Evolutionary conservation across 2,329 filamentous ascomycete genomes (phyloP).

Genomic region (Neospermospora avenae): DNA sequence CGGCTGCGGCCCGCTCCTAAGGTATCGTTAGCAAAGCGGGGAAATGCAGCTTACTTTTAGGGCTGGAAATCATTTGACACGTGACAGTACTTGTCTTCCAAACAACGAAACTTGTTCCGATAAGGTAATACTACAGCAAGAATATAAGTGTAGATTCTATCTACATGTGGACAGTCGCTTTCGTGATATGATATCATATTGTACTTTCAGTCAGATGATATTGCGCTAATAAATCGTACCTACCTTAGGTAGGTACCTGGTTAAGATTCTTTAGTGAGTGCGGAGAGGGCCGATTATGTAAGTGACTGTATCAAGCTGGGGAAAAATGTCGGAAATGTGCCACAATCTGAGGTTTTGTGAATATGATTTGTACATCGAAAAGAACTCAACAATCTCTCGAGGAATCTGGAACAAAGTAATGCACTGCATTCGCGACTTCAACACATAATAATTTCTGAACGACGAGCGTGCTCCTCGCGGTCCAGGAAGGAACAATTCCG

Average conservation of each 20-base stretch:
- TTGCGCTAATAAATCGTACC: neutral
- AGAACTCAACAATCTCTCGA: too few relatives aligned
- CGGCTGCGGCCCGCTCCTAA: neutral
- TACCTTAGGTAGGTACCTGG: too few relatives aligned
- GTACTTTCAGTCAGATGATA: neutral
- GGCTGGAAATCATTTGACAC: neutral
- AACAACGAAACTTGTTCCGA: neutral
- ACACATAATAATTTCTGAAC: too few relatives aligned
- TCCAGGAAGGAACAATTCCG: too few relatives aligned
- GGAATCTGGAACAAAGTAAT: too few relatives aligned
- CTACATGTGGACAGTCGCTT: neutral
- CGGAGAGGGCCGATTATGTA: neutral
- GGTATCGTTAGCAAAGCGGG: constrained; percentile 1
- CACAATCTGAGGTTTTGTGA: too few relatives aligned
- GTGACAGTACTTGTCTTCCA: neutral
- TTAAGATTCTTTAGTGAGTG: neutral
- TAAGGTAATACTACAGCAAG: neutral
- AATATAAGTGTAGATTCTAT: neutral
- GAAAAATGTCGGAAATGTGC: too few relatives aligned
- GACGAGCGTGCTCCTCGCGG: too few relatives aligned
- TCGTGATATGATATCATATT: neutral
- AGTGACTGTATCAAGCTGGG: neutral
- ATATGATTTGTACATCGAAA: too few relatives aligned
- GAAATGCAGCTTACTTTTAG: constrained; percentile 4
- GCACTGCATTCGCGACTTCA: too few relatives aligned